Evolutionary conservation across 257 asterid genomes (phyloP), one percentile per base, ranked within the genome.

Genomic region (Capsicum chinense): DNA sequence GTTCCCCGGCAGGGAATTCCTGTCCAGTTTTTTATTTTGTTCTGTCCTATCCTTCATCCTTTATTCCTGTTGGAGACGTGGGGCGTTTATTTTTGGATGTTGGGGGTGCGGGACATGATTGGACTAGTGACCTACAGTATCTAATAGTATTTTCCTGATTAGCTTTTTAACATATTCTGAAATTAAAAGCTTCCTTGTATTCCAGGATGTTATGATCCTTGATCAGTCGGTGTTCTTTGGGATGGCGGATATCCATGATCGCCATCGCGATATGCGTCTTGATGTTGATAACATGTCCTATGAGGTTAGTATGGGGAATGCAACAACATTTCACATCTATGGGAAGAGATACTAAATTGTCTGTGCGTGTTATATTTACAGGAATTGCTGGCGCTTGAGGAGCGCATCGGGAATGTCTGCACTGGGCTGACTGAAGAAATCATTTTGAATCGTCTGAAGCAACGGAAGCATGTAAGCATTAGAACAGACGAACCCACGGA

Each of bases 281-380:
- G 92, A 90, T 73, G 90, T 90, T 48, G 92, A 90, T 85, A 87
- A 90, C 84, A 90, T 90, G 92, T 90, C 92, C 19, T 90, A 90
- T 56, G 92, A 90, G 91, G 92, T 88, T 60, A 59, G 66, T 54
- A 10, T 19, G 5, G 58, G 19, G 6, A 44, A 21, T 44, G 35
- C 9, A 19, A 33, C 69, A 16, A 17, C 48, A 80, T 59, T 68
- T 83, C 80, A 44, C 15, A 9, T 68, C 56, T 35, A 82, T 33
- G 82, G 19, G 8, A 69, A 33, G 15, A 26, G 50, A 15, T 52
- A 4, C 64, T 7, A 54, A 52, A 26, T 26, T 54, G 64, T 26
- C 48, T 26, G 3, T 19, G 1, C 52, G 5, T 12, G 13, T 54
- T 70, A 17, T 10, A 3, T 56, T 56, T 66, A 42, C 86, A 90